Evolutionary conservation across 2,329 filamentous ascomycete species (phyloP), one percentile per base, ranked within the genome.

Genomic region (Epichloe sylvatica): DNA sequence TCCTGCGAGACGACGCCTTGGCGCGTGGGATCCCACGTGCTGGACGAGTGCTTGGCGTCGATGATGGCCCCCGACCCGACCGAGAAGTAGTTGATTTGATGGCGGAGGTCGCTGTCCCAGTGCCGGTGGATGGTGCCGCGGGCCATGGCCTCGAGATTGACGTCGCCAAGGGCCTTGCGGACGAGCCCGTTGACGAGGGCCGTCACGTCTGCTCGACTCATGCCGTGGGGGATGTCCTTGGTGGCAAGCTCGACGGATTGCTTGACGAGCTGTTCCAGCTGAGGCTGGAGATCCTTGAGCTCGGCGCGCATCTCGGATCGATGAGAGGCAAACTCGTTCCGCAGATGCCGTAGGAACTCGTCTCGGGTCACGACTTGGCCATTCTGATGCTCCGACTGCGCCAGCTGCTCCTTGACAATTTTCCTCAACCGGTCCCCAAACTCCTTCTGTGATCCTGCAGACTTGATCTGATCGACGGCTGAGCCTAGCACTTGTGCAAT

Each of bases 21-120:
- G 0, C 49, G 30, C 39, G 53, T 58, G 49, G 62, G 61, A 55
- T 67, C 53, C 66, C 72, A 83, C 0, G 74, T 75, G 1, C 75
- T 72, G 0, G 85, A 89, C 1, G 80, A 84, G 30, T 76, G 65
- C 2, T 62, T 56, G 0, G 69, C 68, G 56, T 89, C 77, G 54
- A 92, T 67, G 2, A 72, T 57, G 1, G 86, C 86, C 5, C 86
- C 87, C 17, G 80, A 67, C 4, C 79, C 78, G 1, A 67, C 59
- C 3, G 76, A 75, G 57, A 95, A 84, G 67, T 82, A 89, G 68
- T 96, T 95, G 65, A 89, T 69, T 49, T 76, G 74, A 48, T 73
- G 68, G 49, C 65, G 65, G 23, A 81, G 66, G 23, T 71, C 62
- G 1, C 60, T 57, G 41, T 70, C 65, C 60, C 68, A 71, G 54